phyloP scores from a whole-genome alignment of 177 flowering plant species.

The Vitis hybrid region DNA sequence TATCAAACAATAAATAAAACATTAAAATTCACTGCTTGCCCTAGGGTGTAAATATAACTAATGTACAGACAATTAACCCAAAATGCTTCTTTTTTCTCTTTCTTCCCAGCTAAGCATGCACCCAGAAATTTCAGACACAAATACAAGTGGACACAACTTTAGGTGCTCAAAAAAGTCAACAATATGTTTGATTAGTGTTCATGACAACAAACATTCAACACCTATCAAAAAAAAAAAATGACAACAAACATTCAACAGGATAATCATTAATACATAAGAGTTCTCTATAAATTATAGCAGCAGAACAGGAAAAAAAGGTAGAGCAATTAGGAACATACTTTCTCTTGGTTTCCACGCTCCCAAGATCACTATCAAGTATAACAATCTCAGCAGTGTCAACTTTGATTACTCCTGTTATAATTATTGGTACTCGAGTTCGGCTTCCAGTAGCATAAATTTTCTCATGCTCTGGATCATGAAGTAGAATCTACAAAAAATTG shows the following conservation, averaged over 20 bases:
- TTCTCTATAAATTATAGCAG: not conserved
- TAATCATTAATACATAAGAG: not conserved
- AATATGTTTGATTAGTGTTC: too few species aligned
- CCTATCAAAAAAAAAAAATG: too few species aligned
- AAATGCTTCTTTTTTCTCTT: too few species aligned
- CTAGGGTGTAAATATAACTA: too few species aligned
- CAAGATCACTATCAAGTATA: constrained; percentile 83
- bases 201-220: not conserved
- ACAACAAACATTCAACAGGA: not conserved
- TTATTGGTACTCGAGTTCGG: constrained; percentile 47
- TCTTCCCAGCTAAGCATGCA: too few species aligned
- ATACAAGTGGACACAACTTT: too few species aligned
- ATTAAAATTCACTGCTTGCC: too few species aligned
- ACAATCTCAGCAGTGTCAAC: constrained; percentile 67
- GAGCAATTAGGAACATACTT: constrained; percentile 40
- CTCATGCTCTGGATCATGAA: constrained; percentile 64
- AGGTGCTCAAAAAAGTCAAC: too few species aligned
- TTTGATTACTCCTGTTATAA: constrained; percentile 64
- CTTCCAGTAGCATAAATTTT: constrained; percentile 73
- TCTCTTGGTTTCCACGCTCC: constrained; percentile 60
- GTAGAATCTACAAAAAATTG: constrained; percentile 45
- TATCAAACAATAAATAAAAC: too few species aligned
- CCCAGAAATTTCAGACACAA: too few species aligned
- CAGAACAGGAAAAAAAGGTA: not conserved
- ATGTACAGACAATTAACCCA: too few species aligned